Base-by-base conservation (phyloP, 2,329 filamentous ascomycete genomes). In the Bretziella fagacearum region DNA sequence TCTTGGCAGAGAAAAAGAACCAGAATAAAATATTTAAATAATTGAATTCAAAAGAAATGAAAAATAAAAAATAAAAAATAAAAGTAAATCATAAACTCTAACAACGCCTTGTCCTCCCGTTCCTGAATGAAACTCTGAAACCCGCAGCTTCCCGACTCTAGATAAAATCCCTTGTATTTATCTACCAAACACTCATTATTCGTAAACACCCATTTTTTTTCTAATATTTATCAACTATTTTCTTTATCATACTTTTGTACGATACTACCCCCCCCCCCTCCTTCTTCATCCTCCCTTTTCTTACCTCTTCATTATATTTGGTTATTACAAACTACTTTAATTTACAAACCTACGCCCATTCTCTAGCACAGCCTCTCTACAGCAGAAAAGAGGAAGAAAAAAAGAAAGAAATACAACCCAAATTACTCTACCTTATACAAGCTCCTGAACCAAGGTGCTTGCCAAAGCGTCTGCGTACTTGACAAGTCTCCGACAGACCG, bases 51-150 rank as follows among this genome's bases (percentile, higher is more conserved):
- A 33, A 33, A 33, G 5, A 6, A 33, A n/a, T n/a, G n/a, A n/a
- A 6, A 22, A 39, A 39, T 39, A 22, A 39, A 39, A 39, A 22
- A 39, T 22, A 20, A 10, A 18, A 39, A 39, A 25, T 2, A 22
- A n/a, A 20, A 25, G 8, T 10, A 39, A 22, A 20, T 23, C n/a
- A n/a, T n/a, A n/a, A n/a, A n/a, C n/a, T n/a, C n/a, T n/a, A n/a
- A n/a, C 17, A n/a, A 33, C 30, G 30, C 15, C 18, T 10, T 39
- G 35, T 20, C 17, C n/a, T n/a, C n/a, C 6, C 35, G 35, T 39
- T 39, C 35, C 35, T 39, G 35, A 39, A 39, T 39, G 5, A 39
- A 39, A 20, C 18, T 18, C 35, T n/a, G n/a, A n/a, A n/a, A n/a
- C n/a, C n/a, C n/a, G n/a, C n/a, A n/a, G n/a, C n/a, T n/a, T n/a